Evolutionary conservation across 2,329 filamentous ascomycete genomes (phyloP).

Genomic region (Hymenoscyphus salicellus): DNA sequence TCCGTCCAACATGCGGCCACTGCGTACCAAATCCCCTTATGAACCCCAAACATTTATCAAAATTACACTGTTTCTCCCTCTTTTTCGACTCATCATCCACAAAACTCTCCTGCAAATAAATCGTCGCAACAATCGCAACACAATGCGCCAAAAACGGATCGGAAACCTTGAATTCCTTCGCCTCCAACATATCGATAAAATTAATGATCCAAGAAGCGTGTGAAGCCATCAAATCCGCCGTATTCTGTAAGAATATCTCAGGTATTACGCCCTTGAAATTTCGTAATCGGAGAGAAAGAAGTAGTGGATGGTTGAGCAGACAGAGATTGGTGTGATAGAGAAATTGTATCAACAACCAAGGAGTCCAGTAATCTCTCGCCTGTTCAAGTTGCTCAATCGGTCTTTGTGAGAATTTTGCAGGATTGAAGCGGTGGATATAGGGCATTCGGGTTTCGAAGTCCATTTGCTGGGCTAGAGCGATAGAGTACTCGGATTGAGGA

Average conservation of each 20-base stretch:
- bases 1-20: conserved; percentile 46
- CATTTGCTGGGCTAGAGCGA: conserved; percentile 49
- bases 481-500: conserved; percentile 49
- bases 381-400: conserved; percentile 42
- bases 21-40: conserved; percentile 40
- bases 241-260: conserved; percentile 53
- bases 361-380: conserved; percentile 51
- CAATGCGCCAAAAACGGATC: conserved; percentile 49
- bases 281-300: conserved; percentile 51
- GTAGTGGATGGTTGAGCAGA: conserved; percentile 52
- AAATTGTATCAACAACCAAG: conserved; percentile 52
- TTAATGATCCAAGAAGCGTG: conserved; percentile 54
- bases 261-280: conserved; percentile 51
- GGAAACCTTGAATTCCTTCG: conserved; percentile 45
- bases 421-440: conserved; percentile 49
- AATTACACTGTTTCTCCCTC: conserved; percentile 43
- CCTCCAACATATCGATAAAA: conserved; percentile 47
- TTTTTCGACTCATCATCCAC: conserved; percentile 39
- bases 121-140: conserved; percentile 51
- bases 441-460: conserved; percentile 52
- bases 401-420: conserved; percentile 45
- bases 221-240: conserved; percentile 48
- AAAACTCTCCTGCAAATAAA: conserved; percentile 53
- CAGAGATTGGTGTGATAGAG: conserved; percentile 52
- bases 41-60: conserved; percentile 45